phyloP scores from a whole-genome alignment of 1,284 basidiomycete species.

The Papiliotrema fonsecae region DNA sequence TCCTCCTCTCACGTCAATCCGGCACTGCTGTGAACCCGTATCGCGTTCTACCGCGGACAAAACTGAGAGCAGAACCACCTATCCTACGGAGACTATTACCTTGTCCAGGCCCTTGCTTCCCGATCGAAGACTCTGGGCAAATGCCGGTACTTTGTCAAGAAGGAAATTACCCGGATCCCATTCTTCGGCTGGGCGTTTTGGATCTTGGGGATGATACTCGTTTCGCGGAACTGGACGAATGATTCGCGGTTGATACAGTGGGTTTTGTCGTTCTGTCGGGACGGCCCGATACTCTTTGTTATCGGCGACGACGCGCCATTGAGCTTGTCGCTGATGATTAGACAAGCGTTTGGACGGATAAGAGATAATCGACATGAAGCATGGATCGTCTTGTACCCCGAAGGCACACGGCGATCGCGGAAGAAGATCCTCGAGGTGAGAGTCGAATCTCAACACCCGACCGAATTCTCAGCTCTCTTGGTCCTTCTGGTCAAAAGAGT shows the following conservation, averaged over 20 bases:
- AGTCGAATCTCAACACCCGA: too few species aligned
- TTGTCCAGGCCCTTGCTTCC: constrained; percentile 21
- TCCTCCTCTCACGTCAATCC: too few species aligned
- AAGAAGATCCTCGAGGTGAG: constrained; percentile 21
- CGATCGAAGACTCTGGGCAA: constrained; percentile 24
- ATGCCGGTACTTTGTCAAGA: constrained; percentile 32
- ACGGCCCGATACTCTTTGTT: neutral
- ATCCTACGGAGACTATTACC: constrained; percentile 26
- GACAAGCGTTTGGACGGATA: neutral
- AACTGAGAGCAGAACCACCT: constrained; percentile 37
- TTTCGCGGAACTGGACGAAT: constrained; percentile 28
- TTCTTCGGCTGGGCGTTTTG: constrained; percentile 31
- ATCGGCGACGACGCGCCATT: neutral
- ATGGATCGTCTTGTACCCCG: constrained; percentile 31
- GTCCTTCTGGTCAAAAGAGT: too few species aligned
- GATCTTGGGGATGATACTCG: constrained; percentile 28
- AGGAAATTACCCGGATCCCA: constrained; percentile 23
- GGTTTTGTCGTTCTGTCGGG: constrained; percentile 1
- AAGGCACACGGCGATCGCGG: constrained; percentile 23
- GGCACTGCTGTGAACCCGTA: too few species aligned
- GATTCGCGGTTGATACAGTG: constrained; percentile 21
- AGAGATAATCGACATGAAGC: constrained; percentile 12
- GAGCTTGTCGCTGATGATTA: neutral
- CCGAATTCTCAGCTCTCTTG: too few species aligned
- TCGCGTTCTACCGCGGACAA: too few species aligned